A percentile compares a stretch with the other conserved stretches of the same genome.
Evolutionary conservation across 2,329 filamentous ascomycete species (phyloP).

Genomic region (Colletotrichum truncatum): DNA sequence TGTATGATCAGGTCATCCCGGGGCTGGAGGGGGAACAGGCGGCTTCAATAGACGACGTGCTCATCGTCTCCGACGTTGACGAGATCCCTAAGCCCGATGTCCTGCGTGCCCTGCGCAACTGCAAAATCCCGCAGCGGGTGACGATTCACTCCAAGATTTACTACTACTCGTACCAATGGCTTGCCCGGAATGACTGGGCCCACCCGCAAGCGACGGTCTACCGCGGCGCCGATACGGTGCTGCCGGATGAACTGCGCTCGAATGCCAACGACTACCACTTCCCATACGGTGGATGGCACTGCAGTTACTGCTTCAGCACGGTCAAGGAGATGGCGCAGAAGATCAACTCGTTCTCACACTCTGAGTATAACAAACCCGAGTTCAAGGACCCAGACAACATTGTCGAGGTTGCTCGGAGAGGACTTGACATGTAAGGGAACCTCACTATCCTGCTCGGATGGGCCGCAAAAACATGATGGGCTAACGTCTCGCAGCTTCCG

Average conservation of each 20-base stretch:
- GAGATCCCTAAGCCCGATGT: conserved; percentile 65
- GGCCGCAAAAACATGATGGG: too few relatives aligned
- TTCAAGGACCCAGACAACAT: conserved; percentile 50
- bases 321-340: conserved; percentile 64
- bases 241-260: conserved; percentile 62
- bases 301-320: conserved; percentile 68
- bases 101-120: conserved; percentile 57
- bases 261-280: conserved; percentile 51
- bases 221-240: conserved; percentile 53
- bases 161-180: conserved; percentile 67
- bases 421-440: conserved; percentile 53
- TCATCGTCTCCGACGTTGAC: conserved; percentile 69
- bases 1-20: conserved; percentile 66
- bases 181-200: conserved; percentile 57
- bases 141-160: conserved; percentile 63
- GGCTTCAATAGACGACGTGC: conserved; percentile 60
- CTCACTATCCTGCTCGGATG: too few relatives aligned
- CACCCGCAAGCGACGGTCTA: conserved; percentile 70
- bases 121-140: conserved; percentile 60
- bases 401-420: conserved; percentile 50
- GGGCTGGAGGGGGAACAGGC: conserved; percentile 49
- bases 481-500: conserved; percentile 32
- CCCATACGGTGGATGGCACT: conserved; percentile 67
- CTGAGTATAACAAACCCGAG: conserved; percentile 45
- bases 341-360: conserved; percentile 55